Conservation (phyloP, 306 rosid species). For the Cicer yamashitae region DNA sequence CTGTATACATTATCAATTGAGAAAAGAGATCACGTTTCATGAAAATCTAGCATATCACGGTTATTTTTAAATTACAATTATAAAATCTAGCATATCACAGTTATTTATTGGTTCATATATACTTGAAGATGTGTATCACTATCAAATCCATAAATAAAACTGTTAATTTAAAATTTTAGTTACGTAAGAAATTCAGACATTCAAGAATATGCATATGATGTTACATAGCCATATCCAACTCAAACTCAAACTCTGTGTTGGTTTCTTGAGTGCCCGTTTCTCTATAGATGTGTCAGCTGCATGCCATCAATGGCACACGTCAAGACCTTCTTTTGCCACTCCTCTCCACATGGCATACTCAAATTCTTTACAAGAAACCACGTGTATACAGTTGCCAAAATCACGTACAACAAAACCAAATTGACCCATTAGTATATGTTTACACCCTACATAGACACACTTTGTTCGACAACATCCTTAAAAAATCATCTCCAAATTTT, state of each 20-base stretch:
- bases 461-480: conserved; percentile 25
- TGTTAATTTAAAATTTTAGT: background rate
- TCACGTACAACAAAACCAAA: conserved; percentile 3
- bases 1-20: too few relatives aligned
- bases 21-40: too few relatives aligned
- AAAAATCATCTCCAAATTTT: background rate
- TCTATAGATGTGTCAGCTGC: conserved; percentile 42
- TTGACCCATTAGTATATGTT: background rate
- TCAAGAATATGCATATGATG: background rate
- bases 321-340: conserved; percentile 40
- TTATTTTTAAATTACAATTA: too few relatives aligned
- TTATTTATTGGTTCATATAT: background rate
- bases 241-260: background rate
- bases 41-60: too few relatives aligned
- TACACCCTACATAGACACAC: background rate
- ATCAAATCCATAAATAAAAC: background rate
- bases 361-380: background rate
- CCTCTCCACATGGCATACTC: conserved; percentile 45
- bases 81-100: too few relatives aligned
- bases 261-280: background rate
- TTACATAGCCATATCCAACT: background rate
- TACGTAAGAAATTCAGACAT: background rate
- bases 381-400: background rate
- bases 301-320: conserved; percentile 44
- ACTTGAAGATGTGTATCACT: background rate